Evolutionary conservation across 805 yeast genomes (phyloP).

Genomic region (Jamesozyma jinghongensis): DNA sequence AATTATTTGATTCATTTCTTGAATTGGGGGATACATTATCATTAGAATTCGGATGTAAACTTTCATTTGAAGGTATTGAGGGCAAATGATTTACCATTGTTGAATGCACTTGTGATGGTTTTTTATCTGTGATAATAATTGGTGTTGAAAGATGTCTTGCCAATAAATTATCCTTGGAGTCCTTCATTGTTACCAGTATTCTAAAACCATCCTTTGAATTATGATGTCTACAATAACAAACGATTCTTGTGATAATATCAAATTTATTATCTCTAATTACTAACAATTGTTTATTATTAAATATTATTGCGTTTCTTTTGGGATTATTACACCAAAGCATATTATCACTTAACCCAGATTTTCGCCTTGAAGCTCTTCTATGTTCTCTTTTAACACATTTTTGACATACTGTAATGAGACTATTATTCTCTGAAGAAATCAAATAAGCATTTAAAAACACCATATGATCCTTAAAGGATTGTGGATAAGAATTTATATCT

Average conservation of each 20-base stretch:
- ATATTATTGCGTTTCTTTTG: conserved; percentile 75
- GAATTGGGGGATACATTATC: too few species aligned
- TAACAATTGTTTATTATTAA: conserved; percentile 83
- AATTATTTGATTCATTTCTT: too few species aligned
- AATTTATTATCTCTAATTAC: conserved; percentile 33
- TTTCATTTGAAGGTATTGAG: not conserved
- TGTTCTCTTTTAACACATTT: conserved; percentile 90
- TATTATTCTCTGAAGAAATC: conserved; percentile 31
- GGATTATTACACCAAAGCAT: conserved; percentile 68
- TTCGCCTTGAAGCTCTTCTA: conserved; percentile 88
- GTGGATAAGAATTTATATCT: conserved; percentile 33
- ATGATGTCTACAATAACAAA: conserved; percentile 95
- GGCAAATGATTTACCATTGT: too few species aligned
- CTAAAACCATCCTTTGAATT: conserved; percentile 79
- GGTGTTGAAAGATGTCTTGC: conserved; percentile 66
- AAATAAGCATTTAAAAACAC: conserved; percentile 72
- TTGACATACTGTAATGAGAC: conserved; percentile 70
- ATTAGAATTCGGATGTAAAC: not conserved
- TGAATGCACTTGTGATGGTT: conserved; percentile 38
- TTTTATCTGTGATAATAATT: conserved; percentile 90
- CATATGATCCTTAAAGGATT: conserved; percentile 43
- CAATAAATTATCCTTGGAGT: conserved; percentile 50
- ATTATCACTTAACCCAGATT: conserved; percentile 67
- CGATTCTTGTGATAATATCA: conserved; percentile 62
- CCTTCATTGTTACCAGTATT: conserved; percentile 56